Evolutionary conservation across 176 grass and related monocot species (phyloP).

Genomic region (Eragrostis nindensis): DNA sequence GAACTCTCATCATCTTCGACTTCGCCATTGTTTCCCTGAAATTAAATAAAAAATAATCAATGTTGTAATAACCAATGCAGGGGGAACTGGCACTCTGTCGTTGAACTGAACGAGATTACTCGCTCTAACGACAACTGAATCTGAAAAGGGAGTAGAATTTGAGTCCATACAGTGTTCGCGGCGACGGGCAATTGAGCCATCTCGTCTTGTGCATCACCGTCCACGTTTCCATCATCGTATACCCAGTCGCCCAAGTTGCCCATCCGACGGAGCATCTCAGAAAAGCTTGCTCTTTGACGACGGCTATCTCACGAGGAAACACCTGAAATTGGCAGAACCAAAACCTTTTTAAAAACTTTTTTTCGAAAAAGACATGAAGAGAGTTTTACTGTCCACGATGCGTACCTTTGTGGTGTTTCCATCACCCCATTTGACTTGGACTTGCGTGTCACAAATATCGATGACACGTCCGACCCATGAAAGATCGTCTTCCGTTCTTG

Average conservation of each 20-base stretch:
- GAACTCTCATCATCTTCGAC: not conserved
- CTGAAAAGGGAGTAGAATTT: too few species aligned
- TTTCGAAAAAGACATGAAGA: too few species aligned
- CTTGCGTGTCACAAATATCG: not conserved
- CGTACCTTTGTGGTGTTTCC: not conserved
- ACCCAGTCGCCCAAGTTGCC: not conserved
- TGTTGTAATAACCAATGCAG: too few species aligned
- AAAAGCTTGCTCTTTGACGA: not conserved
- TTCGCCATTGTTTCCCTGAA: not conserved
- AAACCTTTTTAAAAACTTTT: too few species aligned
- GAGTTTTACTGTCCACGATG: too few species aligned
- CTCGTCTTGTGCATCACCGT: not conserved
- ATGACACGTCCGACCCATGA: not conserved
- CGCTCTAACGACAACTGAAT: too few species aligned
- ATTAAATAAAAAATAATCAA: too few species aligned
- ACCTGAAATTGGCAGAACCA: not conserved
- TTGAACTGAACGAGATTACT: too few species aligned
- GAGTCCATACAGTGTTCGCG: too few species aligned
- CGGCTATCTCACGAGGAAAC: not conserved
- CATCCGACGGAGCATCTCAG: not conserved
- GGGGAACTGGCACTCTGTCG: too few species aligned
- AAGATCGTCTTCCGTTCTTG: not conserved
- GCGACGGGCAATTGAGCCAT: too few species aligned
- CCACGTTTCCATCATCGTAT: not conserved
- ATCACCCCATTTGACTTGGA: not conserved